phyloP scores from a whole-genome alignment of 345 rosid genomes.

The Eucalyptus curtisii region DNA sequence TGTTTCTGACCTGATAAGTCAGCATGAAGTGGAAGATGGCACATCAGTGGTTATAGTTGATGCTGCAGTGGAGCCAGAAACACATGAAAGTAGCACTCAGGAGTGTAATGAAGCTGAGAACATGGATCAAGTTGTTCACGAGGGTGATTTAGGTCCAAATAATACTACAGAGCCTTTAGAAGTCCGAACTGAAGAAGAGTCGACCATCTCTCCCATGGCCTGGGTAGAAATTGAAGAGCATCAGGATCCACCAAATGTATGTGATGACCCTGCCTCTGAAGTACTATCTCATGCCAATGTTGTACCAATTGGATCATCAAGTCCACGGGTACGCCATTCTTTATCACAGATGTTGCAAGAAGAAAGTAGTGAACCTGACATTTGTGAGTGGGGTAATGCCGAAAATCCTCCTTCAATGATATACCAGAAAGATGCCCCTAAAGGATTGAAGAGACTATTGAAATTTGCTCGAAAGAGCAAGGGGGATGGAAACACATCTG shows the following conservation, averaged over 20 bases:
- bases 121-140: slow-evolving; percentile 4
- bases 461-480: slow-evolving; percentile 62
- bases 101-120: slow-evolving; percentile 6
- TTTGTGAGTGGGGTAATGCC: slow-evolving; percentile 53
- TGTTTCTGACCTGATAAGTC: slow-evolving; percentile 7
- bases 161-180: slow-evolving; percentile 6
- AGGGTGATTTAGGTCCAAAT: slow-evolving; percentile 8
- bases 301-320: slow-evolving; percentile 18
- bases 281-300: slow-evolving; percentile 11
- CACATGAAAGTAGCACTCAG: background rate
- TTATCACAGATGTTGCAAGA: slow-evolving; percentile 70
- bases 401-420: slow-evolving; percentile 47
- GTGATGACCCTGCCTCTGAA: slow-evolving; percentile 8
- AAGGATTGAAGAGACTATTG: slow-evolving; percentile 60
- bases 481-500: slow-evolving; percentile 41
- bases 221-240: slow-evolving; percentile 60
- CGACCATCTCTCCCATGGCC: slow-evolving; percentile 39
- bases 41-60: slow-evolving; percentile 2
- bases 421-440: slow-evolving; percentile 51
- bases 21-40: slow-evolving; percentile 5
- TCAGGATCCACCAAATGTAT: slow-evolving; percentile 10
- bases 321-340: slow-evolving; percentile 55
- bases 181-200: slow-evolving; percentile 26
- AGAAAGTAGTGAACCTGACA: slow-evolving; percentile 52
- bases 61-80: slow-evolving; percentile 11